Base-by-base conservation (phyloP, 495 filamentous ascomycete species). In the Tetracladium marchalianum region DNA sequence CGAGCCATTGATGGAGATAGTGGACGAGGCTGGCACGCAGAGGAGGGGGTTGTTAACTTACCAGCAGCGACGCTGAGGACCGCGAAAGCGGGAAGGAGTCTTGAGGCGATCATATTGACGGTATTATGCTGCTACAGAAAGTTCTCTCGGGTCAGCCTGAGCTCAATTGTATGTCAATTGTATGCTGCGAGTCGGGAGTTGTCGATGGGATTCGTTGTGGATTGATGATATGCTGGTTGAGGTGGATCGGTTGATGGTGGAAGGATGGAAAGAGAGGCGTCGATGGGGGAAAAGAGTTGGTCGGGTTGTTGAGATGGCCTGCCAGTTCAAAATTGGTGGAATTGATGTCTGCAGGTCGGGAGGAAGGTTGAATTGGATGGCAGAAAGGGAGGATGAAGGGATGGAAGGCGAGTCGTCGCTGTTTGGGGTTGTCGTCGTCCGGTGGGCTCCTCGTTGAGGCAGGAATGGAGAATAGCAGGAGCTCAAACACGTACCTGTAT, bases 71-170 rank as follows among this genome's bases (percentile, higher is more conserved):
- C 62, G 57, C 81, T 70, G 59, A 71, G 69, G 52, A 80, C 69
- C 52, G 83, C 87, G 65, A 89, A 66, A 36, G 77, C 76, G 62
- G 86, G 82, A 56, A 93, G 72, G 50, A 88, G 73, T 60, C 81
- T 78, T 67, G 76, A 68, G 69, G 80, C 72, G 62, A 81, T 75
- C 90, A 97, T 95, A 62, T 61, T 73, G 74, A 54, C 43, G 46
- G 41, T 38, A 55, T 52, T 58, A 55, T 55, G 55, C 41, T 58
- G 36, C 13, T 50, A 39, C 35, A 43, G 43, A 34, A 44, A 36
- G 41, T 53, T 47, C 12, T 44, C 35, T 31, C 39, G 42, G 17
- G 50, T 55, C 46, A 55, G 51, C 46, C 7, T 41, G 11, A 47
- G 39, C 34, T 53, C 46, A 53, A 53, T 55, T 53, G 51, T 24